Evolutionary conservation across 2,329 filamentous ascomycete species (phyloP), one percentile per base, ranked within the genome.

Genomic region (Emmonsiellopsis sp.): DNA sequence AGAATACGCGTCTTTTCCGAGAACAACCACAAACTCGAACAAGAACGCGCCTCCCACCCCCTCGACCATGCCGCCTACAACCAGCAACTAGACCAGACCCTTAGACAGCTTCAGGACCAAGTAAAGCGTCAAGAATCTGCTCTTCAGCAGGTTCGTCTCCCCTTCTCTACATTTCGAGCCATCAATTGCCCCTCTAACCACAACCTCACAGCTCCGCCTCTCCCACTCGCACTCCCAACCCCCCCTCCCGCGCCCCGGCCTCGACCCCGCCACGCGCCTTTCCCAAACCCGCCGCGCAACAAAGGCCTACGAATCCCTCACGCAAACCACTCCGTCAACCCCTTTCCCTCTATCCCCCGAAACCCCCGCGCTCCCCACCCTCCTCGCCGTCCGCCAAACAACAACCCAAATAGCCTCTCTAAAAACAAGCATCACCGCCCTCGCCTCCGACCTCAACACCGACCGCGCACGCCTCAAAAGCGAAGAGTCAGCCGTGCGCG

Each of bases 301-400:
- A 60, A 71, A 75, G 49, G 86, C 86, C 2, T 88, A 90, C 61
- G 77, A 82, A 51, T 76, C 78, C 13, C 72, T 89, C 46, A 77
- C 81, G 10, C 72, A 78, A 43, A 75, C 78, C 11, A 77, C 83
- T 50, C 84, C 85, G 7, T 17, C 82, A 27, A 27, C 21, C 21
- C 21, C 21, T 27, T 27, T 27, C 21, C 82, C 82, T 60, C 71
- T 92, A 21, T 87, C 88, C 2, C 74, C 77, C 27, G 72, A 81
- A 8, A 80, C 78, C 49, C 92, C 88, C 17, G 75, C 84, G 5
- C 69, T 93, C 6, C 86, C 87, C 3, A 81, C 84, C 6, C 74
- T 94, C 4, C 66, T 93, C 42, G 87, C 88, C 5, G 70, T 89
- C 52, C 82, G 85, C 50, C 82, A 80, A 61, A 83, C 85, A 2